phyloP scores from a whole-genome alignment of 1,284 basidiomycete genomes.

The Ustilago crameri region DNA sequence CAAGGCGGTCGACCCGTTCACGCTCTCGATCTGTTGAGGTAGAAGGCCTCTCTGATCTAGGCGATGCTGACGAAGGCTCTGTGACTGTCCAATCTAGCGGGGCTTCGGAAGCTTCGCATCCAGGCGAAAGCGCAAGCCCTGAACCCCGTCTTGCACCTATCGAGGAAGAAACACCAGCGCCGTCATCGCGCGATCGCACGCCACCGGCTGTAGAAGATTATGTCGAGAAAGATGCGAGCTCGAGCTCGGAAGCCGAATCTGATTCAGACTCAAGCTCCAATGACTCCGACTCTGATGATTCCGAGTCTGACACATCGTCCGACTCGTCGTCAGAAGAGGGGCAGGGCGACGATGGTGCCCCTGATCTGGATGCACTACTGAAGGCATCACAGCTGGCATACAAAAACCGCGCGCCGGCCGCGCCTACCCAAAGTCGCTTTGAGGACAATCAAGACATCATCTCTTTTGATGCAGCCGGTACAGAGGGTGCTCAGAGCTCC shows the following conservation, averaged over 20 bases:
- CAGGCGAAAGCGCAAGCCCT: constrained; percentile 9
- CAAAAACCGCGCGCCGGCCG: constrained; percentile 18
- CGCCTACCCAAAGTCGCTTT: constrained; percentile 17
- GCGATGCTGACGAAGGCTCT: constrained; percentile 18
- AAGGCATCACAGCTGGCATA: constrained; percentile 48
- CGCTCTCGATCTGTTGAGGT: constrained; percentile 37
- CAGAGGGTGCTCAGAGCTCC: constrained; percentile 3
- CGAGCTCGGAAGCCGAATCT: constrained; percentile 16
- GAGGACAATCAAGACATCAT: constrained; percentile 53
- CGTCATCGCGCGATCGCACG: neutral
- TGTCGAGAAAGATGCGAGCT: constrained; percentile 7
- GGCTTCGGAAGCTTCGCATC: constrained; percentile 5
- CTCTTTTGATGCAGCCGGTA: constrained; percentile 20
- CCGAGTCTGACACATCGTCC: too few species aligned
- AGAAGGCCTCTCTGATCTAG: constrained; percentile 11
- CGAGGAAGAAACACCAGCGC: constrained; percentile 10
- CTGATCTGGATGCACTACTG: constrained; percentile 40
- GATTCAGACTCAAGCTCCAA: constrained; percentile 16
- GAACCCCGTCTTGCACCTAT: constrained; percentile 19
- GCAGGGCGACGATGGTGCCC: constrained; percentile 8
- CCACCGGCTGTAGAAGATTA: neutral
- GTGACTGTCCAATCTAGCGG: neutral
- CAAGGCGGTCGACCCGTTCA: constrained; percentile 34
- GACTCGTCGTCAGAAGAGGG: constrained; percentile 30
- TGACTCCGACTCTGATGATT: constrained; percentile 14